A percentile compares a stretch with the other conserved stretches of the same genome.
phyloP scores from a whole-genome alignment of 257 asterid genomes.

The Salvia rosmarinus region DNA sequence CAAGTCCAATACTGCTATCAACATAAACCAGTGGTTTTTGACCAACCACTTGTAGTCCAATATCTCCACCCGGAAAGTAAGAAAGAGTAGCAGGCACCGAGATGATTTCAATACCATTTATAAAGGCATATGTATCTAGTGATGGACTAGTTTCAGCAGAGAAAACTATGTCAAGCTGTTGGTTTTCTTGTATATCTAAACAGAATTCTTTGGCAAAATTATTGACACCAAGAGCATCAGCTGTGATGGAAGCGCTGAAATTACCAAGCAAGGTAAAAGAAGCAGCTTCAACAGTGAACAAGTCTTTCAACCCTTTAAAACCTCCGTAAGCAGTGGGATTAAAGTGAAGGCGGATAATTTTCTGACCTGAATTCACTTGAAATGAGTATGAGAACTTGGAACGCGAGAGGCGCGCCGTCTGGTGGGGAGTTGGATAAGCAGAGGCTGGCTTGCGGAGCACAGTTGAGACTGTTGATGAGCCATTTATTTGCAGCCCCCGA shows the following conservation, averaged over 20 bases:
- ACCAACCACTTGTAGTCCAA: constrained; percentile 29
- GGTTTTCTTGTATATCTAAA: constrained; percentile 25
- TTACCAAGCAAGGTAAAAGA: constrained; percentile 33
- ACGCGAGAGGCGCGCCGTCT: constrained; percentile 36
- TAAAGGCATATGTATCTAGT: constrained; percentile 33
- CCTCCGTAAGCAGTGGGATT: constrained; percentile 11
- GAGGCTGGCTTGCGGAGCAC: constrained; percentile 5
- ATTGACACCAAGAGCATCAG: constrained; percentile 20
- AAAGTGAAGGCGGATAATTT: constrained; percentile 35
- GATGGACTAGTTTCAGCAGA: constrained; percentile 28
- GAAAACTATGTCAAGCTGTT: constrained; percentile 23
- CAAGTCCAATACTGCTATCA: constrained; percentile 54
- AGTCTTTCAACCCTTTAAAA: constrained; percentile 23
- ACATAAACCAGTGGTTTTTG: constrained; percentile 39
- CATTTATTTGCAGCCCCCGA: neutral
- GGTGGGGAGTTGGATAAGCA: constrained; percentile 27
- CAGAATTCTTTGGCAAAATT: constrained; percentile 30
- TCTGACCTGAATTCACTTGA: constrained; percentile 37
- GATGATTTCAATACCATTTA: constrained; percentile 41
- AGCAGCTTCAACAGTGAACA: constrained; percentile 32
- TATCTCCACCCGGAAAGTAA: constrained; percentile 24
- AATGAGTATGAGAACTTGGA: constrained; percentile 31
- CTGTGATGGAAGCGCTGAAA: constrained; percentile 31
- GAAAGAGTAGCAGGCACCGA: constrained; percentile 24
- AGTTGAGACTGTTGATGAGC: constrained; percentile 34